Conservation (phyloP, 1,284 basidiomycete genomes). For the Ustilago xerochloae region DNA sequence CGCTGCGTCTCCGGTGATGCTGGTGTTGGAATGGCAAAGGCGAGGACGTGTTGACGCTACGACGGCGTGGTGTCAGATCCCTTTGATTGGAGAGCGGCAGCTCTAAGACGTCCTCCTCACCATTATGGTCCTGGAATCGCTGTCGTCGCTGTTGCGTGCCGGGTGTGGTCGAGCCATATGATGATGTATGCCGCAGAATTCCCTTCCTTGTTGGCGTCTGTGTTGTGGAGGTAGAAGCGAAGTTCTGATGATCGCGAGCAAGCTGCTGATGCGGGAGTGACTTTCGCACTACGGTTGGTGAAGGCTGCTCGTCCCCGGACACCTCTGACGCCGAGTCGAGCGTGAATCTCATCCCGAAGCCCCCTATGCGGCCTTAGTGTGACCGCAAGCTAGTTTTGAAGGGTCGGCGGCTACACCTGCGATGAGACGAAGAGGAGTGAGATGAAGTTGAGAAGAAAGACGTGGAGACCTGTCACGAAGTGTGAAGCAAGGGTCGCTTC, state of each 20-base stretch:
- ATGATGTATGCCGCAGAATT: constrained; percentile 36
- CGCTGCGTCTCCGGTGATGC: constrained; percentile 11
- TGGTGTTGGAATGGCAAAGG: constrained; percentile 17
- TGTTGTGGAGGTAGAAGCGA: constrained; percentile 21
- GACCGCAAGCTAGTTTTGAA: background rate
- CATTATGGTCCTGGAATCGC: constrained; percentile 11
- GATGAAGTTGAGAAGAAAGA: background rate
- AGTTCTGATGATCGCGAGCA: constrained; percentile 13
- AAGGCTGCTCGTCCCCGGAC: constrained; percentile 28
- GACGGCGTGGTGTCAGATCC: constrained; percentile 8
- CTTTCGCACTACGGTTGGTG: constrained; percentile 23
- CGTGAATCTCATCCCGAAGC: constrained; percentile 27
- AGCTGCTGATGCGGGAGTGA: constrained; percentile 16
- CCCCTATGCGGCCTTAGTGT: background rate
- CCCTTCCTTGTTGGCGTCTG: constrained; percentile 27
- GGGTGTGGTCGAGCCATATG: constrained; percentile 12
- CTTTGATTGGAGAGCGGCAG: background rate
- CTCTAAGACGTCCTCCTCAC: background rate
- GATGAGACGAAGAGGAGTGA: background rate
- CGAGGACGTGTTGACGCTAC: background rate
- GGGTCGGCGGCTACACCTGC: background rate
- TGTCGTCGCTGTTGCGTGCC: constrained; percentile 14
- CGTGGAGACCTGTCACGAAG: background rate
- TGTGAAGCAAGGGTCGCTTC: constrained; percentile 9
- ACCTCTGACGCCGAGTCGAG: constrained; percentile 40